Percentiles rank a stretch among this genome's conserved stretches.
These are phyloP conservation scores for Verticillium tricorpus DNA, from an alignment of 2,329 filamentous ascomycete genomes.

Conservation along the genomic window DNA sequence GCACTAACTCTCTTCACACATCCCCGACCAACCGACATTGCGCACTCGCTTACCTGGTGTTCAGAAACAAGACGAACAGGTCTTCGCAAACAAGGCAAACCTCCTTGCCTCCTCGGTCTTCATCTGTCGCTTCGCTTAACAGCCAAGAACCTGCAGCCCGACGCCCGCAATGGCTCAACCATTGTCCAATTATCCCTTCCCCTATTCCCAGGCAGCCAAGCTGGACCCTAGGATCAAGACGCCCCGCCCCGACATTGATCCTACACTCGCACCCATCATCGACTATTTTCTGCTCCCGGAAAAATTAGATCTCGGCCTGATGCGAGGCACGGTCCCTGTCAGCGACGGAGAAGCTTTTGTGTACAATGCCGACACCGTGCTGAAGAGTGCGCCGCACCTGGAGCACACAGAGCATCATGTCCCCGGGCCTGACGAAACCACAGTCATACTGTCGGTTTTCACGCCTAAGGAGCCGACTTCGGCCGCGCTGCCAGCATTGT, in stretches of 20 bases:
- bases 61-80: background rate
- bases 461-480: conserved; percentile 4
- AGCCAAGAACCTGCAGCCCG: background rate
- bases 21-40: background rate
- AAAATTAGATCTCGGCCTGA: conserved; percentile 11
- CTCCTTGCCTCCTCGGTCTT: background rate
- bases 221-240: conserved; percentile 15
- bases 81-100: background rate
- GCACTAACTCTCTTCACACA: background rate
- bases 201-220: conserved; percentile 14
- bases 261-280: conserved; percentile 12
- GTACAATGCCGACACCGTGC: conserved; percentile 10
- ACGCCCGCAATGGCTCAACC: background rate
- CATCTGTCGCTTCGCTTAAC: background rate
- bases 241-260: conserved; percentile 12
- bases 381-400: conserved; percentile 7
- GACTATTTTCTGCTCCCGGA: conserved; percentile 14
- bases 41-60: background rate
- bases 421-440: conserved; percentile 5
- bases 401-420: conserved; percentile 9
- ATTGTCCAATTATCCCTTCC: conserved; percentile 7
- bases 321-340: conserved; percentile 8
- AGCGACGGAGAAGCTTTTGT: conserved; percentile 2
- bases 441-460: conserved; percentile 16
- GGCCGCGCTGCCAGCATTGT: conserved; percentile 12